These are phyloP conservation scores for Penicillium sp. DNA, from an alignment of 2,329 filamentous ascomycete genomes.

Conservation along the genomic window DNA sequence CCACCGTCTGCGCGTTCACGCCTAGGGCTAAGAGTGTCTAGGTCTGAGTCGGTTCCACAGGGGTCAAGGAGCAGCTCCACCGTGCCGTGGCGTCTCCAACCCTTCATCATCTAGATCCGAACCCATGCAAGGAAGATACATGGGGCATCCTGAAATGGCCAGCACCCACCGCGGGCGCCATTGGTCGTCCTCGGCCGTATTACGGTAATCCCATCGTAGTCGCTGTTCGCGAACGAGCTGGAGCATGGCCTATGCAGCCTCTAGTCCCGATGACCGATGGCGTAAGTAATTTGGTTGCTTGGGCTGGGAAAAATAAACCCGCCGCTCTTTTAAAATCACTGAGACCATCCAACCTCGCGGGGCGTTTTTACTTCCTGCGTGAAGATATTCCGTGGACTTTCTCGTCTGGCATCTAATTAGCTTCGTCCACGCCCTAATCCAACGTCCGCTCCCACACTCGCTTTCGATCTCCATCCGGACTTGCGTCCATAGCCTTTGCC, in stretches of 20 bases:
- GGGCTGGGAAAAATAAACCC: conserved; percentile 11
- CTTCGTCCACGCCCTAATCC: no score
- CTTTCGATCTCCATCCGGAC: no score
- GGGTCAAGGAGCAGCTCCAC: conserved; percentile 19
- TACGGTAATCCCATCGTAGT: conserved; percentile 17
- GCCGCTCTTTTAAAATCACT: conserved; percentile 21
- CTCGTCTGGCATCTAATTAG: no score
- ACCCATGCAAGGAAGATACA: conserved; percentile 28
- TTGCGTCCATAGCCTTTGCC: no score
- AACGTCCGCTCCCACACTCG: no score
- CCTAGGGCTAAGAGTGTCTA: no score
- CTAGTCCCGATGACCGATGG: conserved; percentile 20
- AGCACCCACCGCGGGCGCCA: conserved; percentile 7
- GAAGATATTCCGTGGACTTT: no score
- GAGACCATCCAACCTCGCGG: conserved; percentile 17
- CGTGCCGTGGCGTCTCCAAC: conserved; percentile 14
- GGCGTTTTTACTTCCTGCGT: not conserved
- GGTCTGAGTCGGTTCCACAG: conserved; percentile 26
- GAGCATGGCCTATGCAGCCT: conserved; percentile 23
- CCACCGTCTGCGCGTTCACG: no score
- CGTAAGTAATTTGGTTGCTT: conserved; percentile 16
- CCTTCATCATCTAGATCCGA: conserved; percentile 24
- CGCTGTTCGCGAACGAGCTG: conserved; percentile 17
- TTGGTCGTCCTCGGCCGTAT: conserved; percentile 11
- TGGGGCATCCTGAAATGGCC: conserved; percentile 19